Evolutionary conservation across 2,329 filamentous ascomycete species (phyloP).

Genomic region (Trichoderma oligosporum): DNA sequence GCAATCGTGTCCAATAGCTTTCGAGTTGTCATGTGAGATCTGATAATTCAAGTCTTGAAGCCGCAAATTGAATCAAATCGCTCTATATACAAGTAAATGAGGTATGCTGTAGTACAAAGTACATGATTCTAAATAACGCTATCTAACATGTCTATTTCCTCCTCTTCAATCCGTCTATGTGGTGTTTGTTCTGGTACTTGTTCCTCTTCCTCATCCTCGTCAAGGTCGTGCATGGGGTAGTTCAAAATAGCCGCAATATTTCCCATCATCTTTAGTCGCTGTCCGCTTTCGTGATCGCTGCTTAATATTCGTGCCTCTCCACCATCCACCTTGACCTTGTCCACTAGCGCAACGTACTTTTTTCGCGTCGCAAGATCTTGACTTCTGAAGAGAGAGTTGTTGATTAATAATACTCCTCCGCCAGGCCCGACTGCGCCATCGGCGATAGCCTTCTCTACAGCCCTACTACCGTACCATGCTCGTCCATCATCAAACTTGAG

Average conservation of each 20-base stretch:
- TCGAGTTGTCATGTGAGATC: no score
- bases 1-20: no score
- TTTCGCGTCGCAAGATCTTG: constrained; percentile 72
- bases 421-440: constrained; percentile 86
- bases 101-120: no score
- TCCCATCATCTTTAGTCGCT: constrained; percentile 75
- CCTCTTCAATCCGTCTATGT: constrained; percentile 28
- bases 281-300: constrained; percentile 90
- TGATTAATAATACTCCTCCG: constrained; percentile 80
- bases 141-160: constrained; percentile 30
- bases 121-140: constrained; percentile 36
- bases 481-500: constrained; percentile 80
- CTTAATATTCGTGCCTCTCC: constrained; percentile 88
- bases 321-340: constrained; percentile 80
- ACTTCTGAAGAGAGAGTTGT: constrained; percentile 81
- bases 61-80: neutral
- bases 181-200: constrained; percentile 24
- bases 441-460: constrained; percentile 77
- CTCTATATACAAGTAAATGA: constrained; percentile 1
- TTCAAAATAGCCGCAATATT: constrained; percentile 88
- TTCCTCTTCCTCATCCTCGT: constrained; percentile 60
- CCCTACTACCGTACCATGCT: constrained; percentile 83
- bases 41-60: neutral
- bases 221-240: constrained; percentile 78
- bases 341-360: constrained; percentile 80